Conservation (phyloP, 352 stramenopile species). For the Pythium brachiatum region DNA sequence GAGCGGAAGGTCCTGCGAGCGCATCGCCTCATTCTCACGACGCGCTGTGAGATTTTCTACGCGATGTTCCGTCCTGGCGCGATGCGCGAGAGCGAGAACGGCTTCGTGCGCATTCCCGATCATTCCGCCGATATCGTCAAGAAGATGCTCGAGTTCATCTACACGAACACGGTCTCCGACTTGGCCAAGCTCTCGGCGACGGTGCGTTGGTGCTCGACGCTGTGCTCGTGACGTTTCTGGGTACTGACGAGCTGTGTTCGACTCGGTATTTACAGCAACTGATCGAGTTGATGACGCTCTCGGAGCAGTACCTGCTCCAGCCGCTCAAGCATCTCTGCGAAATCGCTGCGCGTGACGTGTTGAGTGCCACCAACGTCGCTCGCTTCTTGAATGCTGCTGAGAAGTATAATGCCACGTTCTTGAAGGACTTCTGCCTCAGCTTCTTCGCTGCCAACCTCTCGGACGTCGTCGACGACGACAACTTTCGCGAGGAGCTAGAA, state of each 20-base stretch:
- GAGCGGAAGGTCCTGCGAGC: slow-evolving; percentile 58
- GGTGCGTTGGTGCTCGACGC: slow-evolving; percentile 47
- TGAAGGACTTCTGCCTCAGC: slow-evolving; percentile 80
- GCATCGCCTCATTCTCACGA: slow-evolving; percentile 73
- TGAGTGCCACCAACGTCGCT: slow-evolving; percentile 73
- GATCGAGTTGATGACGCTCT: slow-evolving; percentile 76
- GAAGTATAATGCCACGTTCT: slow-evolving; percentile 79
- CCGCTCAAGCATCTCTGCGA: slow-evolving; percentile 79
- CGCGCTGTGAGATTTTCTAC: slow-evolving; percentile 88
- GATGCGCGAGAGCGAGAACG: slow-evolving; percentile 83
- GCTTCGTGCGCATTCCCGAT: slow-evolving; percentile 80
- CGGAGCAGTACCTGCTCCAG: slow-evolving; percentile 78
- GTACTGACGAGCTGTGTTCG: not conserved
- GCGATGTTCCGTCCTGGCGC: slow-evolving; percentile 85
- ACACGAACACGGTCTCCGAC: slow-evolving; percentile 87
- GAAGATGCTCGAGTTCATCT: slow-evolving; percentile 93
- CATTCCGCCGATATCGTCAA: slow-evolving; percentile 79
- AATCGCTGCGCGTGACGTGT: slow-evolving; percentile 60
- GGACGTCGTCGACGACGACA: slow-evolving; percentile 82
- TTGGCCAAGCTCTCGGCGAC: slow-evolving; percentile 70
- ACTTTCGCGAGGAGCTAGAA: slow-evolving; percentile 81
- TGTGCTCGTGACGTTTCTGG: no score
- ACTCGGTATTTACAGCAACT: slow-evolving; percentile 57
- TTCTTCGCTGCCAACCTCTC: slow-evolving; percentile 76
- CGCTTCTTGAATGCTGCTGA: slow-evolving; percentile 77